Conservation (phyloP, 2,329 filamentous ascomycete species). For the Pseudocercospora crystallina region DNA sequence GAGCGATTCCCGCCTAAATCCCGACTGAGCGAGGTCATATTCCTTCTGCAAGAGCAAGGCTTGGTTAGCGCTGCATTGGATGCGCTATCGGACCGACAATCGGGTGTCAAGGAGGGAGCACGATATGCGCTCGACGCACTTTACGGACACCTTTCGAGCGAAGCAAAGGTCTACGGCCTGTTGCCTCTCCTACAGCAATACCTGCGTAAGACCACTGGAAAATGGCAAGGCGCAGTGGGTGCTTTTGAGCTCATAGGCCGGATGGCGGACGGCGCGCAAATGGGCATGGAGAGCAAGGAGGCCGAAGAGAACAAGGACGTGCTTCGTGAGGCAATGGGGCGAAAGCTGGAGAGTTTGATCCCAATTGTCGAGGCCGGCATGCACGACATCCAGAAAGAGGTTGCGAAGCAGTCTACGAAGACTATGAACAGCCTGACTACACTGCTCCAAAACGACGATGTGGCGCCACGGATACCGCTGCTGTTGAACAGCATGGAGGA, state of each 20-base stretch:
- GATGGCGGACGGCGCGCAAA: conserved; percentile 93
- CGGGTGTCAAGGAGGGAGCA: conserved; percentile 84
- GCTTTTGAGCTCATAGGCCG: conserved; percentile 81
- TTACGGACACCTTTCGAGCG: conserved; percentile 74
- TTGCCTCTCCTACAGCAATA: conserved; percentile 75
- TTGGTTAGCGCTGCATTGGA: conserved; percentile 75
- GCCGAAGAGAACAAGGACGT: conserved; percentile 86
- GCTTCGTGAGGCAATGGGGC: conserved; percentile 85
- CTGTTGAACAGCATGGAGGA: conserved; percentile 95
- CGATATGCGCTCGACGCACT: conserved; percentile 92
- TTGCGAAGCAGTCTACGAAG: conserved; percentile 80
- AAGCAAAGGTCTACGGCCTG: conserved; percentile 79
- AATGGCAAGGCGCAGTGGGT: conserved; percentile 95
- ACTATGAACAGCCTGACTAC: conserved; percentile 90
- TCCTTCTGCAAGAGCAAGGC: conserved; percentile 77
- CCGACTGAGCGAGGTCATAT: conserved; percentile 74
- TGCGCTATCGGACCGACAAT: conserved; percentile 82
- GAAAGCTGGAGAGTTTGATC: conserved; percentile 80
- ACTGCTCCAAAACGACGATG: conserved; percentile 94
- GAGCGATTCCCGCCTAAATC: conserved; percentile 81
- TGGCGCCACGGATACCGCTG: conserved; percentile 85
- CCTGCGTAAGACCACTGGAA: conserved; percentile 78
- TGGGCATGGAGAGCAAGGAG: conserved; percentile 79
- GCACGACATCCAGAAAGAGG: conserved; percentile 92
- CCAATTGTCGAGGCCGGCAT: conserved; percentile 89